phyloP scores from a whole-genome alignment of 768 basidiomycete species.

The Tubosaeta brunneosetosa region DNA sequence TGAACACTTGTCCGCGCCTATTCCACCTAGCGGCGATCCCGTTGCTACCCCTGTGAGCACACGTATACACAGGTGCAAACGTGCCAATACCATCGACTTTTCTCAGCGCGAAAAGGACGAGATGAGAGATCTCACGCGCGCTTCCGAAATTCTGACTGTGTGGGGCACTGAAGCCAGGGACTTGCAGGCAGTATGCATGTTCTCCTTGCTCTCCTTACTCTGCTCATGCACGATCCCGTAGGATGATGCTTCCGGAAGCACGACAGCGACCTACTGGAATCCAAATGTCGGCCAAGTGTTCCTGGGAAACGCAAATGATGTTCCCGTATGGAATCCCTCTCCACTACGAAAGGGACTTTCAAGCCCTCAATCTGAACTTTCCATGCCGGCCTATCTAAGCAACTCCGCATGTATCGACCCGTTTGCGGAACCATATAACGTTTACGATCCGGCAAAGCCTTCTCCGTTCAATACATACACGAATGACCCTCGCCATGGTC shows the following conservation, averaged over 20 bases:
- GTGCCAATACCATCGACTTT: constrained; percentile 70
- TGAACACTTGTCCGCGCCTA: neutral
- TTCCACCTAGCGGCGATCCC: neutral
- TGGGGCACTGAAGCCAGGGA: constrained; percentile 19
- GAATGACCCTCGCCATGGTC: constrained; percentile 47
- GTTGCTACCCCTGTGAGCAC: constrained; percentile 4
- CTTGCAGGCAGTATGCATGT: constrained; percentile 8
- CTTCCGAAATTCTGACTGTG: constrained; percentile 68
- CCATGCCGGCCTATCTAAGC: neutral
- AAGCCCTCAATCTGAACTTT: neutral
- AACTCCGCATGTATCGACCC: constrained; percentile 14
- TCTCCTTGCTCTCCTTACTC: neutral
- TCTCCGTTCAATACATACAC: constrained; percentile 33
- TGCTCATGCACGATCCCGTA: constrained; percentile 8
- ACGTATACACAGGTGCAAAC: constrained; percentile 25
- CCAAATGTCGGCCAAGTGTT: constrained; percentile 64
- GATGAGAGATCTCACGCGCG: constrained; percentile 82
- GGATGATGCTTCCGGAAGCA: constrained; percentile 26
- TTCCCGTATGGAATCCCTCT: constrained; percentile 45
- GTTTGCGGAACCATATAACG: constrained; percentile 12
- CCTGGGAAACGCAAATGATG: constrained; percentile 80
- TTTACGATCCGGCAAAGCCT: constrained; percentile 16
- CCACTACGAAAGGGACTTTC: constrained; percentile 11
- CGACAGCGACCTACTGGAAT: constrained; percentile 46
- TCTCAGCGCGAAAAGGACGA: constrained; percentile 82